phyloP scores from a whole-genome alignment of 139 green algal species.

The Dunaliella primolecta region DNA sequence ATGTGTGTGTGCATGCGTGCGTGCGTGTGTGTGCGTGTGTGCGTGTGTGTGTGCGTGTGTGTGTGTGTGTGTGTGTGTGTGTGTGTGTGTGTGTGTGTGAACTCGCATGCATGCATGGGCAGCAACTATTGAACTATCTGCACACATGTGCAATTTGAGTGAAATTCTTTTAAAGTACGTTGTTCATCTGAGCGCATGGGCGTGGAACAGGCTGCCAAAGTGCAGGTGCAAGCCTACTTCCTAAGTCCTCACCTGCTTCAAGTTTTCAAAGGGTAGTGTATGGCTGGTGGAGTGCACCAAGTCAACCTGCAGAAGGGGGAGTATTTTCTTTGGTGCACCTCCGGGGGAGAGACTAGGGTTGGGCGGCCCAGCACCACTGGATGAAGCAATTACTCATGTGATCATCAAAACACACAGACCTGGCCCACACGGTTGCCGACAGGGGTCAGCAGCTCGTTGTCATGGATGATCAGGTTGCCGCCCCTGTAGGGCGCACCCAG shows the following conservation, averaged over 20 bases:
- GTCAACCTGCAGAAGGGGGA: slow-evolving; percentile 74
- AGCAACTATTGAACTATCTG: no score
- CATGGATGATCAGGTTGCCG: slow-evolving; percentile 81
- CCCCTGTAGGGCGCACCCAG: slow-evolving; percentile 92
- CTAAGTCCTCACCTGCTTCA: slow-evolving; percentile 57
- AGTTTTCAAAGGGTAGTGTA: slow-evolving; percentile 83
- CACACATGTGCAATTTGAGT: no score
- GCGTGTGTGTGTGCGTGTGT: no score
- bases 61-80: slow-evolving; percentile 5
- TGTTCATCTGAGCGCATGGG: neutral
- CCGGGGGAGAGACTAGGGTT: no score
- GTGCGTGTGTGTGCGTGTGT: no score
- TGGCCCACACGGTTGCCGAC: slow-evolving; percentile 87
- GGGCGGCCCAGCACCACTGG: neutral
- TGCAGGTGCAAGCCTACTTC: no score
- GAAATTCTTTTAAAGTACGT: neutral
- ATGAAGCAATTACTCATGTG: neutral
- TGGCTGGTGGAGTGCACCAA: slow-evolving; percentile 64
- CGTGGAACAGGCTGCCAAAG: neutral
- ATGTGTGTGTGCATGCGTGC: no score
- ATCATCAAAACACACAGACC: slow-evolving; percentile 39
- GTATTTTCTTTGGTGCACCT: no score
- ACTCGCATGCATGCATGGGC: neutral
- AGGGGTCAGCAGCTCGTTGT: slow-evolving; percentile 75
- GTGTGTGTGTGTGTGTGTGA: neutral